These are phyloP conservation scores for Vigna hirtella DNA, from an alignment of 306 rosid species.

Conservation along the genomic window DNA sequence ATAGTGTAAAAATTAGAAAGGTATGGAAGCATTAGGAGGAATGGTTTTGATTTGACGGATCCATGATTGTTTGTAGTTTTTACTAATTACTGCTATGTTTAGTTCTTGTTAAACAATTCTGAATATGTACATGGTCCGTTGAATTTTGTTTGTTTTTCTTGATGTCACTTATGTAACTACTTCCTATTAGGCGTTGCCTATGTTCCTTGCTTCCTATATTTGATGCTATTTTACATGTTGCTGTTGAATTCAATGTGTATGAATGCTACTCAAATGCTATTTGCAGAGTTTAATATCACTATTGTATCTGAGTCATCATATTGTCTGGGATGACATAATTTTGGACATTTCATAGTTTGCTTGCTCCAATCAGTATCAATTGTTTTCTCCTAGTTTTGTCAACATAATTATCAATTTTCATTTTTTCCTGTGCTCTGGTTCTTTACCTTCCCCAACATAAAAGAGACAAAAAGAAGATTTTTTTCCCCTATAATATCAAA, in stretches of 20 bases:
- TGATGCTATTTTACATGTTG: conserved; percentile 17
- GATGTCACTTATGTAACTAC: background rate
- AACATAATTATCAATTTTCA: background rate
- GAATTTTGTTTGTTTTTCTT: background rate
- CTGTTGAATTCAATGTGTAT: conserved; percentile 20
- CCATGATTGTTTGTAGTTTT: background rate
- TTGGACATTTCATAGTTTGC: background rate
- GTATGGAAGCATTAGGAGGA: conserved; percentile 10
- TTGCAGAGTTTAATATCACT: background rate
- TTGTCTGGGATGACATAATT: conserved; percentile 15
- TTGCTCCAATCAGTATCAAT: background rate
- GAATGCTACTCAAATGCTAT: background rate
- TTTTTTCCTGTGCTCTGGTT: conserved; percentile 7
- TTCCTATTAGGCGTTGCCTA: background rate
- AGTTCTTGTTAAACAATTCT: background rate
- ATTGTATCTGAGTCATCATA: background rate
- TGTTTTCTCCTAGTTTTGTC: conserved; percentile 3
- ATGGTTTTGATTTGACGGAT: background rate
- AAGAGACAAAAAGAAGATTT: background rate
- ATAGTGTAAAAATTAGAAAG: background rate
- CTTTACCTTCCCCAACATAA: background rate
- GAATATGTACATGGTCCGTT: background rate
- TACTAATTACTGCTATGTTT: background rate
- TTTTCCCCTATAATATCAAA: background rate
- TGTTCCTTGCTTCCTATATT: conserved; percentile 12